Evolutionary conservation across 257 asterid species (phyloP), one percentile per base, ranked within the genome.

Genomic region (Solanum clarkiae): DNA sequence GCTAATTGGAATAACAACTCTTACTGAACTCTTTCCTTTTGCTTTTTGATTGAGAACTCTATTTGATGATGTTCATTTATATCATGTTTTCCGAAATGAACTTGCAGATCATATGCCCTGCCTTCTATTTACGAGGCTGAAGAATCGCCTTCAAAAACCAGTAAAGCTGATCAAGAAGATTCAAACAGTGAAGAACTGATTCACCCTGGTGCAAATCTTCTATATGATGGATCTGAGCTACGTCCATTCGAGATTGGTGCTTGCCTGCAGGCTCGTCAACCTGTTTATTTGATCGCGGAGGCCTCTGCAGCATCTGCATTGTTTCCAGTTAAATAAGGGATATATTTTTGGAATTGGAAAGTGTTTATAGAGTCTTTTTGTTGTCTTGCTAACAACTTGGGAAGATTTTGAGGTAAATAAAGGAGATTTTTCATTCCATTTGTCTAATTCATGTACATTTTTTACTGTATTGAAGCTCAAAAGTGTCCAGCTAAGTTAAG

Each of bases 241-340:
- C 93, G 92, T 53, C 98, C 98, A 57, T 97, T 95, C 55, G 99
- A 97, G 84, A 94, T 97, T 49, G 97, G 98, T 80, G 98, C 98
- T 80, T 97, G 99, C 88, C 92, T 95, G 85, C 99, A 97, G 91
- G 99, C 99, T 92, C 97, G 93, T 85, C 98, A 92, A 89, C 98
- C 98, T 59, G 97, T 93, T 56, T 91, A 93, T 85, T 91, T 97
- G 87, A 93, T 97, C 72, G 92, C 98, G 2, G 98, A 97, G 88
- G 99, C 98, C 18, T 93, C 98, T 65, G 90, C 97, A 49, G 93
- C 96, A 77, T 95, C 97, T 62, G 90, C 97, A 47, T 86, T 92
- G 66, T 88, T 91, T 89, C 84, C 92, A 65, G 90, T 72, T 84
- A 90, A 90, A 86, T 92, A 89, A 88, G 80, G 55, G 60, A 32